Conservation (phyloP, 495 filamentous ascomycete genomes). For the Tuber magnatum region DNA sequence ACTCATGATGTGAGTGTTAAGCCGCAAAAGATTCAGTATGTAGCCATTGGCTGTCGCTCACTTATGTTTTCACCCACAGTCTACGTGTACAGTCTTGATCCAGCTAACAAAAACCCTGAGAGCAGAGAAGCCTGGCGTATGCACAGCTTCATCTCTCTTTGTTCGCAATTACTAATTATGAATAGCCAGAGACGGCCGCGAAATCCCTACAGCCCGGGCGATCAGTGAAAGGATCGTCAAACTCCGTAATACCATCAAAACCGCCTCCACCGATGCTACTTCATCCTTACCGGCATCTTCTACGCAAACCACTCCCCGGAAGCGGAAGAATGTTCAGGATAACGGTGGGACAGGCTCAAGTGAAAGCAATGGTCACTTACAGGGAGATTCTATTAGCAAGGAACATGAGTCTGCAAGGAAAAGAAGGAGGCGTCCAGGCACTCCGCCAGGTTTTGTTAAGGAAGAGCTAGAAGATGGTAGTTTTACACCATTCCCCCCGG, state of each 20-base stretch:
- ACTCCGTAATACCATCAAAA: constrained; percentile 13
- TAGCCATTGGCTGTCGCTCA: not conserved
- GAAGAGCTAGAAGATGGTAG: not conserved
- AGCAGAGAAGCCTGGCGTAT: constrained; percentile 31
- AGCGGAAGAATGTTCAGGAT: constrained; percentile 14
- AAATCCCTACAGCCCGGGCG: constrained; percentile 28
- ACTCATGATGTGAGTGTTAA: constrained; percentile 27
- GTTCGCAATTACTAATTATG: not conserved
- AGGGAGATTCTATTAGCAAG: not conserved
- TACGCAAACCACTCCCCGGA: constrained; percentile 16
- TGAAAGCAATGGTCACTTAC: not conserved
- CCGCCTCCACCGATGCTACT: not conserved
- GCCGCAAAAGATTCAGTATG: constrained; percentile 25
- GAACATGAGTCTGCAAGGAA: not conserved
- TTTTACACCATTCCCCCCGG: not conserved
- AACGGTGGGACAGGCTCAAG: not conserved
- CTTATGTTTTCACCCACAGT: not conserved
- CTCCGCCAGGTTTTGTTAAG: not conserved
- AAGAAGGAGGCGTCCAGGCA: not conserved
- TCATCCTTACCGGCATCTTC: constrained; percentile 5
- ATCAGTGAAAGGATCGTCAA: constrained; percentile 27
- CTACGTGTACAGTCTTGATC: not conserved
- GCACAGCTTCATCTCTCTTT: not conserved
- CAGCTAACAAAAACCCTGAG: not conserved
- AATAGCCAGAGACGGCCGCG: constrained; percentile 25